Base-by-base conservation (phyloP, 495 filamentous ascomycete genomes). In the Penicillium longicatenatum region DNA sequence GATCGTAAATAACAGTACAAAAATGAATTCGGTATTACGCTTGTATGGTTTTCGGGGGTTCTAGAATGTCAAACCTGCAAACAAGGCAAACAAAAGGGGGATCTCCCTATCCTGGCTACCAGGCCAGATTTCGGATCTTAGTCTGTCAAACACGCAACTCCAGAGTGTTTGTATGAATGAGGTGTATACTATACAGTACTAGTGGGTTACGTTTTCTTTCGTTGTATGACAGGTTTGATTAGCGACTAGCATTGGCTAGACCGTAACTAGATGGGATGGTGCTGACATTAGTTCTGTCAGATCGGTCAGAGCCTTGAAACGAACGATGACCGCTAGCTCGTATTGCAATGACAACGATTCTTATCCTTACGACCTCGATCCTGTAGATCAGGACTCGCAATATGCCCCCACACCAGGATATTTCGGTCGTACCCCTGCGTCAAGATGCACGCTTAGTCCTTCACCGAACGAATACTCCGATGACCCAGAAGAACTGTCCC, bases 381-480 rank as follows among this genome's bases (percentile, higher is more conserved):
- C 21, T 4, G 19, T 10, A 9, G 55, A 57, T 5, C 35, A 61
- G 11, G 33, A 56, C 44, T 64, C 30, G 31, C 54, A 60, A 64
- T 58, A 64, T 45, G 50, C 57, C 30, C 61, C 45, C 17, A 59
- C 55, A 50, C 62, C 48, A 53, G 58, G 55, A 54, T 59, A 59
- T 22, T 51, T 29, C 20, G 48, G 48, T 54, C 33, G 43, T 22
- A 61, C 55, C 0, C 58, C 51, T 39, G 10, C 31, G 19, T 43
- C 50, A 53, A 16, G 50, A 24, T 58, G 9, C 37, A 35, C 19
- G 33, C 30, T 51, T 26, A 60, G 62, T 29, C 58, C 46, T 58
- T 64, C 54, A 14, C 51, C 45, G 21, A 20, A 48, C 45, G 21
- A 21, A 26, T 45, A 49, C 58, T 43, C 42, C 45, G 9, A 58